Conservation (phyloP, 208 protist species). For the Acanthamoeba royreba region DNA sequence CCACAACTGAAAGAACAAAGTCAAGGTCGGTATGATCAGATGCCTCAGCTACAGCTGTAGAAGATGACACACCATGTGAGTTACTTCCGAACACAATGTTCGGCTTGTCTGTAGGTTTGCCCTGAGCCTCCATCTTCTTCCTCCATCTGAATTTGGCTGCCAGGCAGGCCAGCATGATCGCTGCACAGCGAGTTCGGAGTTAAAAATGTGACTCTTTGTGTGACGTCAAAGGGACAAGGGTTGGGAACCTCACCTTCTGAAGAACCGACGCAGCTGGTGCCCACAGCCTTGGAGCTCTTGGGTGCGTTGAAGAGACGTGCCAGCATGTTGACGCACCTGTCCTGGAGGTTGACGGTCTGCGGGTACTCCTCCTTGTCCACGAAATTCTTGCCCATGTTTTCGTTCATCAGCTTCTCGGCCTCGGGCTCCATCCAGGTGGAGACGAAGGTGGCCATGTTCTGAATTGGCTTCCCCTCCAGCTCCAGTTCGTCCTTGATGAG, state of each 20-base stretch:
- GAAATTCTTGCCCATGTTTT: slow-evolving; percentile 50
- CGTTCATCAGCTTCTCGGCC: slow-evolving; percentile 33
- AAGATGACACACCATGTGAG: neutral
- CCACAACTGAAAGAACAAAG: slow-evolving; percentile 56
- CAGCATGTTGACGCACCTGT: slow-evolving; percentile 59
- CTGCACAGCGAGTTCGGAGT: neutral
- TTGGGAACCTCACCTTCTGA: slow-evolving; percentile 25
- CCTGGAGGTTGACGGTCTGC: slow-evolving; percentile 51
- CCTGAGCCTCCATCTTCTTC: slow-evolving; percentile 33
- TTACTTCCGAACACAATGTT: slow-evolving; percentile 52
- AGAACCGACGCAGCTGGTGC: slow-evolving; percentile 52
- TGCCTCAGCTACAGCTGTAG: no score
- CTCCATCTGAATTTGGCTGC: slow-evolving; percentile 58
- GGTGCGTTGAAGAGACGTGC: slow-evolving; percentile 52
- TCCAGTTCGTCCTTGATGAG: slow-evolving; percentile 49
- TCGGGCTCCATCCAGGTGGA: slow-evolving; percentile 29
- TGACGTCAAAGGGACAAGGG: neutral
- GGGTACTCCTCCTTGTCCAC: slow-evolving; percentile 64
- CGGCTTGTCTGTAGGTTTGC: slow-evolving; percentile 35
- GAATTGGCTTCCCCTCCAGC: slow-evolving; percentile 47
- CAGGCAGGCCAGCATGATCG: slow-evolving; percentile 43
- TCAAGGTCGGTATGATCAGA: no score
- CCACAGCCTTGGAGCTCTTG: neutral
- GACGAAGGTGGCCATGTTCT: slow-evolving; percentile 50
- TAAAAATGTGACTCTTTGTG: neutral